These are phyloP conservation scores for Colletotrichum karsti DNA, from an alignment of 2,329 filamentous ascomycete genomes.

Conservation along the genomic window DNA sequence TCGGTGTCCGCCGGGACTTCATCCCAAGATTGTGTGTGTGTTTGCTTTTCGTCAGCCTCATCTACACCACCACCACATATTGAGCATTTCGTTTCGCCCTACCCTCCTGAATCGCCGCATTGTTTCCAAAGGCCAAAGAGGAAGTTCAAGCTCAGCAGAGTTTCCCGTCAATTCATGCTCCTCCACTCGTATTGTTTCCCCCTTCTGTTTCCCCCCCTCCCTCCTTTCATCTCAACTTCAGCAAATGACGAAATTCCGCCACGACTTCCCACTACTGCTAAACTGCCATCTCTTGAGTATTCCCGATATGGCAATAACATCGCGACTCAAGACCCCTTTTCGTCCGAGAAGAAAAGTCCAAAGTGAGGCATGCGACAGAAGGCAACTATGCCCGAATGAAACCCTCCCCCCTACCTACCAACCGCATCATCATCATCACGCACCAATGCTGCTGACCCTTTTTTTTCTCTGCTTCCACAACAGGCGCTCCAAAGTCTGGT, in stretches of 20 bases:
- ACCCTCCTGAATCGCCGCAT: neutral
- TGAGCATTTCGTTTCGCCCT: neutral
- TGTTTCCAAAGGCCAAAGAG: neutral
- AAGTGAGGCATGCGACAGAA: neutral
- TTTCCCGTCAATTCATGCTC: neutral
- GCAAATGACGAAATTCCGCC: neutral
- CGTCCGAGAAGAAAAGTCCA: neutral
- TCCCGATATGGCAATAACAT: neutral
- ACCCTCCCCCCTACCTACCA: neutral
- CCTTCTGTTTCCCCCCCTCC: neutral
- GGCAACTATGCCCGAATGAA: slow-evolving; percentile 1
- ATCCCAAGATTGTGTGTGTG: neutral
- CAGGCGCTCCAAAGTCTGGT: neutral
- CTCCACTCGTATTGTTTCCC: neutral
- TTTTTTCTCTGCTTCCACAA: neutral
- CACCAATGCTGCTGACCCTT: no score
- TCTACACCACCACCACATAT: neutral
- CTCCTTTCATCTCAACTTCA: neutral
- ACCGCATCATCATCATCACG: neutral
- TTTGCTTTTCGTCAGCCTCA: neutral
- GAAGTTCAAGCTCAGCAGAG: neutral
- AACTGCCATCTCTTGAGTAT: no score
- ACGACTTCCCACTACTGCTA: neutral
- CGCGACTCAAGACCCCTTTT: neutral
- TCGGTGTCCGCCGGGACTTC: neutral